Base-by-base conservation (phyloP, 2,329 filamentous ascomycete species). In the Pseudogymnoascus sp. region DNA sequence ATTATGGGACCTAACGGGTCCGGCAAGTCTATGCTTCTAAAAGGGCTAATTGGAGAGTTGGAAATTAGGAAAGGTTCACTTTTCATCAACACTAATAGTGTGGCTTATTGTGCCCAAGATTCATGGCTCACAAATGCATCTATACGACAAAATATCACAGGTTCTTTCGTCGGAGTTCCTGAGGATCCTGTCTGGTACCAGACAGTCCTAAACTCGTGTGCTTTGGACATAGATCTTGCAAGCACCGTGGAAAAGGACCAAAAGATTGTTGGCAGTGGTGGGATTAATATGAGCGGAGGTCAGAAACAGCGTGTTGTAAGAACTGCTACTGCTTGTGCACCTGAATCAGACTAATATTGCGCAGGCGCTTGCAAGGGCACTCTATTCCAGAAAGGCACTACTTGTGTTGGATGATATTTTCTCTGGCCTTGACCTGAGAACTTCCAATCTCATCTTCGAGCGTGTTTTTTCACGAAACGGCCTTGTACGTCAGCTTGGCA, bases 301-400 rank as follows among this genome's bases (percentile, higher is more conserved):
- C 56, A 63, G 28, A 28, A 66, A 63, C 25, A 38, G 34, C 62
- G 62, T 31, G 18, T 62, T 28, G 65, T 49, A 49, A 49, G 43
- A 49, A 49, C 43, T 49, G 7, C 12, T 28, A 49, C 12, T 49
- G 21, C 12, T 5, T 49, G 12, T 28, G 6, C 23, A 28, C 43
- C 43, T 49, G 16, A 46, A n/a, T 16, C 7, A 49, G 12, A 28
- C 43, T 49, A 49, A 49, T 49, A 28, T 16, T 49, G 12, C 37
- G 11, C 25, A 62, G 69, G 73, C 65, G 66, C 66, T 63, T 46
- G 74, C 59, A 69, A 68, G 42, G 67, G 72, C 63, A n/a, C 63
- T 68, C 2, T 67, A 63, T 65, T 65, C 64, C 11, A 65, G 62
- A 37, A 61, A 69, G 59, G 21, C 61, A 36, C 31, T 65, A 1